A percentile compares a stretch with the other conserved stretches of the same genome.
phyloP scores from a whole-genome alignment of 495 filamentous ascomycete species.

The Clavariopsis aquatica region DNA sequence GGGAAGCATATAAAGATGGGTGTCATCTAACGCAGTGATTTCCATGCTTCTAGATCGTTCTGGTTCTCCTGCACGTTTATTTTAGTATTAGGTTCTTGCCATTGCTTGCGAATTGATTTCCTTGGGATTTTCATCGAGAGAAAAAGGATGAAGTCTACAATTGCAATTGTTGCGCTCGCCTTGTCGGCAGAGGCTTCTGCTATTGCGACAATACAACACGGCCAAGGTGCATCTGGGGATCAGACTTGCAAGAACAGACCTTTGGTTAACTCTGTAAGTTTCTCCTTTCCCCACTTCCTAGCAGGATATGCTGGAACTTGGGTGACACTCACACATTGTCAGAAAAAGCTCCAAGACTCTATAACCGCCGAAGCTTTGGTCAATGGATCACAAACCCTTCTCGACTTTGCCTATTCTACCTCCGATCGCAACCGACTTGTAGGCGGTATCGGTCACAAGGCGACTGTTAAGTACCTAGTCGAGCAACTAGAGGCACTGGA shows the following conservation, averaged over 20 bases:
- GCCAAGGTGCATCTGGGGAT: slow-evolving; percentile 4
- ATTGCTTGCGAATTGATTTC: no score
- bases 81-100: not conserved
- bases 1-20: not conserved
- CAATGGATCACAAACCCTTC: slow-evolving; percentile 46
- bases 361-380: slow-evolving; percentile 45
- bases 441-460: slow-evolving; percentile 61
- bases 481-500: slow-evolving; percentile 49
- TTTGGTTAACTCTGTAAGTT: slow-evolving; percentile 18
- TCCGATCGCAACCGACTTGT: slow-evolving; percentile 59
- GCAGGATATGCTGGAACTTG: no score
- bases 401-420: slow-evolving; percentile 52
- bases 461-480: slow-evolving; percentile 65
- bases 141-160: slow-evolving; percentile 4
- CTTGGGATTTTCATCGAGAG: not conserved
- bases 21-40: not conserved
- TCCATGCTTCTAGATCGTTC: not conserved
- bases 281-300: not conserved
- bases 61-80: not conserved
- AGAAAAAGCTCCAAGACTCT: slow-evolving; percentile 49
- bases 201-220: not conserved
- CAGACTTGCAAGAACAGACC: slow-evolving; percentile 19
- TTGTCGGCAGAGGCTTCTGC: slow-evolving; percentile 4
- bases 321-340: not conserved
- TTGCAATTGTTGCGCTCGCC: slow-evolving; percentile 18